Percentiles rank a stretch among this genome's conserved stretches.
Conservation (phyloP, 2,329 filamentous ascomycete species). For the Pseudodiploospora longispora region DNA sequence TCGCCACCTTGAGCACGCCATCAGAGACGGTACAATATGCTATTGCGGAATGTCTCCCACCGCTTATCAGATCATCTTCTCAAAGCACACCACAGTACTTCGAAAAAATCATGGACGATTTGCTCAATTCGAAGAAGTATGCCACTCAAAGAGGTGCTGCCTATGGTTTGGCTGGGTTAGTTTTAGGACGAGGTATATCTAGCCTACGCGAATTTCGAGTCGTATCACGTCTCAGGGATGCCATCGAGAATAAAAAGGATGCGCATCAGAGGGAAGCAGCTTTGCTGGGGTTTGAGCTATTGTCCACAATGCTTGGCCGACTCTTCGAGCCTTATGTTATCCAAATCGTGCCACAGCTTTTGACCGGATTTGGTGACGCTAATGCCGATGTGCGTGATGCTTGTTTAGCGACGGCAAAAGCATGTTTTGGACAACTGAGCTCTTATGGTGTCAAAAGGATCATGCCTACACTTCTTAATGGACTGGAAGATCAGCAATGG, state of each 20-base stretch:
- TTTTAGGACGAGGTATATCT: slow-evolving; percentile 78
- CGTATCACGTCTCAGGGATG: slow-evolving; percentile 69
- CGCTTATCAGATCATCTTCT: slow-evolving; percentile 73
- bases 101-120: slow-evolving; percentile 67
- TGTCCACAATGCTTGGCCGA: slow-evolving; percentile 77
- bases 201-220: slow-evolving; percentile 80
- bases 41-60: slow-evolving; percentile 87
- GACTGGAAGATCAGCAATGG: slow-evolving; percentile 93
- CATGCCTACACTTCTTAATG: slow-evolving; percentile 80
- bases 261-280: slow-evolving; percentile 80
- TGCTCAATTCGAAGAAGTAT: slow-evolving; percentile 85
- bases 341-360: slow-evolving; percentile 83
- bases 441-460: slow-evolving; percentile 96
- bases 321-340: slow-evolving; percentile 96
- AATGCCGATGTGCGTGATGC: slow-evolving; percentile 87
- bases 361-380: slow-evolving; percentile 81
- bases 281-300: slow-evolving; percentile 80
- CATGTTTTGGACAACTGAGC: slow-evolving; percentile 86
- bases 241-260: slow-evolving; percentile 94
- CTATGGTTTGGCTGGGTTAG: slow-evolving; percentile 86
- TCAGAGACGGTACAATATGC: slow-evolving; percentile 97
- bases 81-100: slow-evolving; percentile 76
- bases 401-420: slow-evolving; percentile 86
- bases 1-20: slow-evolving; percentile 83
- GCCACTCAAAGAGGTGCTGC: slow-evolving; percentile 88